Evolutionary conservation across 2,329 filamentous ascomycete genomes (phyloP).

Genomic region (Hortaea werneckii): DNA sequence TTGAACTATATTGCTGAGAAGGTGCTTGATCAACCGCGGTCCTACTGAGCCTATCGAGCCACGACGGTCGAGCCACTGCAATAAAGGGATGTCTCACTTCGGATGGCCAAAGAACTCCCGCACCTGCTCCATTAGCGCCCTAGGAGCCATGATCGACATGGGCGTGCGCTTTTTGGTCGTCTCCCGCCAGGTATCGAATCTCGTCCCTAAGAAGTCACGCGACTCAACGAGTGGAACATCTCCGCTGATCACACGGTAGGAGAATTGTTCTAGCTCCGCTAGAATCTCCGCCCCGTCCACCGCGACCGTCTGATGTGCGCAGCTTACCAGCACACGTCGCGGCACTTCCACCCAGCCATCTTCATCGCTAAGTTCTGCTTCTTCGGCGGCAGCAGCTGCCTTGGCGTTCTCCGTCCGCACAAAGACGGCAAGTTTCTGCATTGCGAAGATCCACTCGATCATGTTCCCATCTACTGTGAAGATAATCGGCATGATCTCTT

Average conservation of each 20-base stretch:
- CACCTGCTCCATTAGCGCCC: constrained; percentile 21
- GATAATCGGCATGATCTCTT: constrained; percentile 29
- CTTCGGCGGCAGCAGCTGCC: constrained; percentile 9
- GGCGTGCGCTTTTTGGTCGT: constrained; percentile 17
- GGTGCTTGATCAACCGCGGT: constrained; percentile 20
- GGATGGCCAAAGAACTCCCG: constrained; percentile 20
- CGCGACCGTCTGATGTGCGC: constrained; percentile 29
- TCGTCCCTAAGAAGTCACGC: constrained; percentile 21
- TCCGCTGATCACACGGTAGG: constrained; percentile 23
- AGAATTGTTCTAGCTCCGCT: constrained; percentile 24
- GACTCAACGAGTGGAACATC: constrained; percentile 26
- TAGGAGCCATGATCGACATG: constrained; percentile 28
- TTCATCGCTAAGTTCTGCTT: constrained; percentile 9
- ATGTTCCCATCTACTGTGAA: constrained; percentile 30
- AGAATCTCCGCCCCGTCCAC: constrained; percentile 30
- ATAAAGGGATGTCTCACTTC: neutral
- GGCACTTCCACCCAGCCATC: constrained; percentile 14
- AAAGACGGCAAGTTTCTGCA: constrained; percentile 27
- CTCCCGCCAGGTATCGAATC: constrained; percentile 29
- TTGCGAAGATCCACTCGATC: constrained; percentile 29
- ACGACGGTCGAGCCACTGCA: neutral
- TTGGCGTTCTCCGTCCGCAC: constrained; percentile 23
- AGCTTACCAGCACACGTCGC: constrained; percentile 19
- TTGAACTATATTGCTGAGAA: constrained; percentile 25
- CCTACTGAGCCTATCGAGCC: constrained; percentile 11